Evolutionary conservation across 495 filamentous ascomycete species (phyloP).

Genomic region (Penicillium egyptiacum): DNA sequence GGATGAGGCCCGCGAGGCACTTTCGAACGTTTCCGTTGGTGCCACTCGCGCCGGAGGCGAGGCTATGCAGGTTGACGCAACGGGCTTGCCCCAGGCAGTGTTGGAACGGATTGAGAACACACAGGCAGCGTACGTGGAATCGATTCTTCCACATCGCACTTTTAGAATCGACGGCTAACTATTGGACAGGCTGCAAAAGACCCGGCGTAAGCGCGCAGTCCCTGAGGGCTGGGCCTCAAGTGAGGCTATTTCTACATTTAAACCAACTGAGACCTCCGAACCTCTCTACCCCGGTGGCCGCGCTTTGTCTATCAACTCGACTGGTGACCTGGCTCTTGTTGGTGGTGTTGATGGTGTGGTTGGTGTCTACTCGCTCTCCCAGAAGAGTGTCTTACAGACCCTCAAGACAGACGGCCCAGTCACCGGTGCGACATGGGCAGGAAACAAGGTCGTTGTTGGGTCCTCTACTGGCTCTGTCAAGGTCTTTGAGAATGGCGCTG

Average conservation of each 20-base stretch:
- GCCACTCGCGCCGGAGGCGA: constrained; percentile 64
- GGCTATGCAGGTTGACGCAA: constrained; percentile 85
- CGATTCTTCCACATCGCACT: not conserved
- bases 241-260: constrained; percentile 69
- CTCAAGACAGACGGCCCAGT: constrained; percentile 68
- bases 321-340: constrained; percentile 69
- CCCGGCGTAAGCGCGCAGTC: constrained; percentile 80
- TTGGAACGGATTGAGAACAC: constrained; percentile 72
- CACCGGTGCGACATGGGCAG: constrained; percentile 79
- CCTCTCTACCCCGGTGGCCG: constrained; percentile 62
- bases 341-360: constrained; percentile 76
- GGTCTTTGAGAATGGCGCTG: constrained; percentile 67
- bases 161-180: constrained; percentile 1
- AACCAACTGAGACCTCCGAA: constrained; percentile 59
- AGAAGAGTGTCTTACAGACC: constrained; percentile 65
- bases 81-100: constrained; percentile 69
- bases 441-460: constrained; percentile 66
- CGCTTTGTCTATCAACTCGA: constrained; percentile 63
- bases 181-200: constrained; percentile 70
- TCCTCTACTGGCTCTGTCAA: constrained; percentile 76
- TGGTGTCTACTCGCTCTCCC: constrained; percentile 74
- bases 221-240: constrained; percentile 81
- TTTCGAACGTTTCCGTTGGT: constrained; percentile 77
- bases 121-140: constrained; percentile 67
- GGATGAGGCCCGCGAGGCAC: constrained; percentile 90